Conservation (phyloP, 75 land plant genomes). For the Larix kaempferi region DNA sequence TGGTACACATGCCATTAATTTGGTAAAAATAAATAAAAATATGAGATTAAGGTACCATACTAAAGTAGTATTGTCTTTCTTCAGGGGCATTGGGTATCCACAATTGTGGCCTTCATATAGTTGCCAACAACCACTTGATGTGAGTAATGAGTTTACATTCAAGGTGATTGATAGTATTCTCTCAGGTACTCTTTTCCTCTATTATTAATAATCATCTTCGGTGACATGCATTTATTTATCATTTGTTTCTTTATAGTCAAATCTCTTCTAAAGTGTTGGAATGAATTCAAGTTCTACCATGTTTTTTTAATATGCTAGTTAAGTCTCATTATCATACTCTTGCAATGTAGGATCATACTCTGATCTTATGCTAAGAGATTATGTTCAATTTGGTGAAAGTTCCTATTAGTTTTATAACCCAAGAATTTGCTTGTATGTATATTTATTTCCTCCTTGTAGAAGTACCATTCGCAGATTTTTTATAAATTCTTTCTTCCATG, state of each 20-base stretch:
- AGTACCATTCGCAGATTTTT: too few species aligned
- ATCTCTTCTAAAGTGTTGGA: background rate
- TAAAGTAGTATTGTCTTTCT: constrained; percentile 3
- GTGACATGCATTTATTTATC: background rate
- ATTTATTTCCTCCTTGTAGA: too few species aligned
- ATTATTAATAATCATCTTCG: background rate
- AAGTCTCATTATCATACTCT: background rate
- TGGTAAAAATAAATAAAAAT: background rate
- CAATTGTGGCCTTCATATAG: constrained; percentile 76
- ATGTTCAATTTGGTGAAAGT: too few species aligned
- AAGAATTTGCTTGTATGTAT: too few species aligned
- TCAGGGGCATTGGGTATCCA: constrained; percentile 93
- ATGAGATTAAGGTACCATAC: background rate
- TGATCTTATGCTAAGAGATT: too few species aligned
- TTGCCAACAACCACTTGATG: constrained; percentile 88
- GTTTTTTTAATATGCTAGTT: background rate
- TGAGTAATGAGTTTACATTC: constrained; percentile 83
- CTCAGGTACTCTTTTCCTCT: constrained; percentile 41
- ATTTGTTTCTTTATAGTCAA: background rate
- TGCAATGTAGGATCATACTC: too few species aligned
- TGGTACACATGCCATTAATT: background rate
- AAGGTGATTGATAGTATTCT: constrained; percentile 78
- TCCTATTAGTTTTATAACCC: too few species aligned
- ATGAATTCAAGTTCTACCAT: background rate
- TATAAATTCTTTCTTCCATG: too few species aligned